Conservation (phyloP, 805 yeast genomes). For the Spathaspora hagerdaliae region DNA sequence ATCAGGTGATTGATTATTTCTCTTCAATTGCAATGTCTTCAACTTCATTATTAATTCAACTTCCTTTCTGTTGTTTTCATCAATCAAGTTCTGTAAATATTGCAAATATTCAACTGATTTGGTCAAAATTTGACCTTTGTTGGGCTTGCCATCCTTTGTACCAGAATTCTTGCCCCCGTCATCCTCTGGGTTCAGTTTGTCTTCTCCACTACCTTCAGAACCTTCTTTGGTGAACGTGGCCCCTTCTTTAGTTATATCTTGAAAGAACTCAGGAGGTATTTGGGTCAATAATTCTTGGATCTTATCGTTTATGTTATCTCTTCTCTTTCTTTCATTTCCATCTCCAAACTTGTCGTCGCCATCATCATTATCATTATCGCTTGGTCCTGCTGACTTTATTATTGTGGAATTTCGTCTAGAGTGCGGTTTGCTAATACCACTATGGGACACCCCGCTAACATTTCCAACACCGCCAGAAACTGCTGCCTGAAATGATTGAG, state of each 20-base stretch:
- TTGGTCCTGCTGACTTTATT: conserved; percentile 17
- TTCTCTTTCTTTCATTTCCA: conserved; percentile 38
- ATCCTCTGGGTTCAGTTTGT: conserved; percentile 7
- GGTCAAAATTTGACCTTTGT: conserved; percentile 75
- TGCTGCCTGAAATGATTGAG: conserved; percentile 30
- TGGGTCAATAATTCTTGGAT: conserved; percentile 40
- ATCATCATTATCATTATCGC: conserved; percentile 20
- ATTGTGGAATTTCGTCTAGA: conserved; percentile 31
- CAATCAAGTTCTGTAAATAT: conserved; percentile 65
- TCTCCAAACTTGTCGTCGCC: conserved; percentile 24
- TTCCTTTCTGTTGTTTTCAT: conserved; percentile 73
- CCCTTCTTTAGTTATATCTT: conserved; percentile 21
- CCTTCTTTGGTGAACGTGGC: conserved; percentile 6
- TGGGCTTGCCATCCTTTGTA: conserved; percentile 80
- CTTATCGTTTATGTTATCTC: conserved; percentile 42
- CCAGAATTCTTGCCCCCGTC: conserved; percentile 41
- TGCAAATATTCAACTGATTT: conserved; percentile 73
- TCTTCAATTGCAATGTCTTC: conserved; percentile 48
- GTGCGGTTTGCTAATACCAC: conserved; percentile 37
- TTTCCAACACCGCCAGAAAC: conserved; percentile 10
- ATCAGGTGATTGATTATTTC: conserved; percentile 29
- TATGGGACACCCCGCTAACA: conserved; percentile 9
- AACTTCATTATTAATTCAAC: conserved; percentile 64
- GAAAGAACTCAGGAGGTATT: conserved; percentile 34
- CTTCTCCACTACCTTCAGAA: conserved; percentile 15